phyloP scores from a whole-genome alignment of 2,329 filamentous ascomycete genomes.

The Tolypocladium nubicola region DNA sequence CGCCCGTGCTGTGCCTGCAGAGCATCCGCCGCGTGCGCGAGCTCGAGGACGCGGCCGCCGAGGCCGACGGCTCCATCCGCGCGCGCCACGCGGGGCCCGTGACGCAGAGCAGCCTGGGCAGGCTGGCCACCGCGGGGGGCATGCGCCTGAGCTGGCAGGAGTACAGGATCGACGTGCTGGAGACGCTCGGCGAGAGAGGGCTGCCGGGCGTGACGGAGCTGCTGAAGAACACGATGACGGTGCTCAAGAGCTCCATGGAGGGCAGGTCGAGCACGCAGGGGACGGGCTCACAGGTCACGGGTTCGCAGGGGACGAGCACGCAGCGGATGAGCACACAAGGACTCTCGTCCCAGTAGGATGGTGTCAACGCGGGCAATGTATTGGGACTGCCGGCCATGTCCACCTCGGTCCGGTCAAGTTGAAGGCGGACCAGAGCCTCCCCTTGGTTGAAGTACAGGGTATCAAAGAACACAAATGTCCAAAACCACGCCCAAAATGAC shows the following conservation, averaged over 20 bases:
- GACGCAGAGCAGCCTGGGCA: slow-evolving; percentile 53
- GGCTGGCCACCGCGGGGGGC: slow-evolving; percentile 55
- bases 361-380: background rate
- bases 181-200: slow-evolving; percentile 53
- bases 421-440: background rate
- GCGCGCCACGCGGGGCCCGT: slow-evolving; percentile 57
- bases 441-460: slow-evolving; percentile 24
- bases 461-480: slow-evolving; percentile 13
- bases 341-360: slow-evolving; percentile 3
- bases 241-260: slow-evolving; percentile 44
- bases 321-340: background rate
- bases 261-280: slow-evolving; percentile 12
- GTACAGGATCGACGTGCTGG: slow-evolving; percentile 63
- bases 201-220: slow-evolving; percentile 57
- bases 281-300: background rate
- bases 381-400: background rate
- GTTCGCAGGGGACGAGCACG: background rate
- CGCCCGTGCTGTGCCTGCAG: slow-evolving; percentile 44
- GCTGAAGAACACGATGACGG: slow-evolving; percentile 75
- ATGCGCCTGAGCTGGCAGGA: slow-evolving; percentile 59
- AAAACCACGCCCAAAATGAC: slow-evolving; percentile 3
- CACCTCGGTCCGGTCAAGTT: background rate
- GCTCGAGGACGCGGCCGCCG: slow-evolving; percentile 44
- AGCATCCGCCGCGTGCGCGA: slow-evolving; percentile 44
- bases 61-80: slow-evolving; percentile 25